Conservation (phyloP, 2,329 filamentous ascomycete genomes). For the Mycosphaerella sp. region DNA sequence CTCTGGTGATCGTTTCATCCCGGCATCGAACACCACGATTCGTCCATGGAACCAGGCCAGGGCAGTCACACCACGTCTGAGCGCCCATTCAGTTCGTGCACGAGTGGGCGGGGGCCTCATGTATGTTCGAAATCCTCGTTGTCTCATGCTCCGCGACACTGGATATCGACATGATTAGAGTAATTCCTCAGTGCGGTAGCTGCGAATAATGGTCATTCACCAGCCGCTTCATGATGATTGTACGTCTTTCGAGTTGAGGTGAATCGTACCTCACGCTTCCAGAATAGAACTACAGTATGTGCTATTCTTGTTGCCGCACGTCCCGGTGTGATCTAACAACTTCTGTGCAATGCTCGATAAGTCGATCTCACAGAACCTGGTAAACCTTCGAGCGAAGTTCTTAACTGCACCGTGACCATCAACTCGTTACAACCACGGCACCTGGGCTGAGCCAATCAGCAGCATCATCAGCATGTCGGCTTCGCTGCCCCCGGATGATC, state of each 20-base stretch:
- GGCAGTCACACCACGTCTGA: slow-evolving; percentile 5
- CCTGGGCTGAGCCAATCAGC: background rate
- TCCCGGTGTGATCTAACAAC: background rate
- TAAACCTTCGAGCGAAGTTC: background rate
- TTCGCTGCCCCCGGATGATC: background rate
- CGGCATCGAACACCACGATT: background rate
- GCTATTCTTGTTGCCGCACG: background rate
- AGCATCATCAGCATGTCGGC: background rate
- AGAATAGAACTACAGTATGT: background rate
- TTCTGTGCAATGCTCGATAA: background rate
- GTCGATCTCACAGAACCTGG: background rate
- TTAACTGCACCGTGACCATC: background rate
- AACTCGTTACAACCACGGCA: background rate
- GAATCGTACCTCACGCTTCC: too few relatives aligned
- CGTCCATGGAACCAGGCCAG: background rate
- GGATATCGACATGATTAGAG: background rate
- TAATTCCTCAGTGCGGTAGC: background rate
- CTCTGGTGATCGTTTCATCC: background rate
- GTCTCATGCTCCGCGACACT: background rate
- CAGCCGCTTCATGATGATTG: too few relatives aligned
- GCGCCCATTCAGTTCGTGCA: background rate
- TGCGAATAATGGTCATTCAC: background rate
- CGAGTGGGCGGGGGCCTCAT: background rate
- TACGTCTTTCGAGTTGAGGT: too few relatives aligned
- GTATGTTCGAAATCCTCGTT: background rate